These are phyloP conservation scores for Pyrenula massariospora DNA, from an alignment of 495 filamentous ascomycete species.

Conservation along the genomic window DNA sequence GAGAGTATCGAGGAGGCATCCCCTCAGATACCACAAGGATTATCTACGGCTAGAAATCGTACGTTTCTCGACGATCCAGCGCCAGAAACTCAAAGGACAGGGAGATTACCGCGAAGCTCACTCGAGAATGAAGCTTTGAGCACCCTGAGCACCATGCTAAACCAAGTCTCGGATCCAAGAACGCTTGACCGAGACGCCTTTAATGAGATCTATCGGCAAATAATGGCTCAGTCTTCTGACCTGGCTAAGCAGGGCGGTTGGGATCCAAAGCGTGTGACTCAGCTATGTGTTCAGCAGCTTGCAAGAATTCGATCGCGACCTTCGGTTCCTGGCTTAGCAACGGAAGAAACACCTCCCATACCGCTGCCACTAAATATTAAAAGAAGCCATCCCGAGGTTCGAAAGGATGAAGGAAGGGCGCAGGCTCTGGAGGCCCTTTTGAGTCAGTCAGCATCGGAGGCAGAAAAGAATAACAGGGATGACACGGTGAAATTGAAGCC, in stretches of 20 bases:
- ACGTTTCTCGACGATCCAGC: slow-evolving; percentile 8
- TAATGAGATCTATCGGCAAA: slow-evolving; percentile 17
- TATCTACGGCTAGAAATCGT: slow-evolving; percentile 1
- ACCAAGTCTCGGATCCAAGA: slow-evolving; percentile 24
- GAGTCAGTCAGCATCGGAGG: neutral
- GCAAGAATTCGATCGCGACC: slow-evolving; percentile 10
- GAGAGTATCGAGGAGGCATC: slow-evolving; percentile 14
- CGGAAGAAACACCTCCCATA: neutral
- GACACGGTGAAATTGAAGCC: neutral
- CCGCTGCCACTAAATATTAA: neutral
- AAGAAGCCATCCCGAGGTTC: neutral
- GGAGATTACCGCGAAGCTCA: slow-evolving; percentile 8
- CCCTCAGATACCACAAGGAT: neutral
- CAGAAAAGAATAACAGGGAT: neutral
- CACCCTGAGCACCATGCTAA: slow-evolving; percentile 27
- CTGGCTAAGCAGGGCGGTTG: slow-evolving; percentile 38
- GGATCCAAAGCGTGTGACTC: slow-evolving; percentile 40
- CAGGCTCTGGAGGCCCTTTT: neutral
- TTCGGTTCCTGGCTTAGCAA: neutral
- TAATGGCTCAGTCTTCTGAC: slow-evolving; percentile 26
- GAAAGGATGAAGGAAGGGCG: neutral
- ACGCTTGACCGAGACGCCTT: slow-evolving; percentile 13
- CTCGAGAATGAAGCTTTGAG: slow-evolving; percentile 29
- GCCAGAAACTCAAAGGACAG: slow-evolving; percentile 4
- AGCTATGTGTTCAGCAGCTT: slow-evolving; percentile 41